phyloP scores from a whole-genome alignment of 371 early-diverging fungal genomes.

The Smittium mucronatum region DNA sequence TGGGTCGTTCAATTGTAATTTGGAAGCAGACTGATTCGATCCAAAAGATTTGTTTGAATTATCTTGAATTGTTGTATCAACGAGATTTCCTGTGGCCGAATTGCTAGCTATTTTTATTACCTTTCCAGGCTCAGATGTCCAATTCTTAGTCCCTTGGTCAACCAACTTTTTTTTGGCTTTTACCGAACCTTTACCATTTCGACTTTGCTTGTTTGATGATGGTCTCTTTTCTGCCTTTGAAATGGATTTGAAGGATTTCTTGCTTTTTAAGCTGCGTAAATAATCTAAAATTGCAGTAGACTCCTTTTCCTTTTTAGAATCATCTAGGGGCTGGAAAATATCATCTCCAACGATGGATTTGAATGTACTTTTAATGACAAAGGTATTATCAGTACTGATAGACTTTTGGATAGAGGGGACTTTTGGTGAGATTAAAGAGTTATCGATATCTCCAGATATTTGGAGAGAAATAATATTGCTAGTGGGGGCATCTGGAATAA shows the following conservation, averaged over 20 bases:
- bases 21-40: neutral
- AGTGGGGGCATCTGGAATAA: neutral
- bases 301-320: neutral
- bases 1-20: neutral
- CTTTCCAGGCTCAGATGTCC: neutral
- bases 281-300: neutral
- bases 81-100: neutral
- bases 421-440: too few species aligned
- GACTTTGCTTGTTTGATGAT: neutral
- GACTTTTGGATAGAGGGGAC: neutral
- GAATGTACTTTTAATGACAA: neutral
- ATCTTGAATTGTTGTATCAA: neutral
- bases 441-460: neutral
- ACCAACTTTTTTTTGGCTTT: neutral
- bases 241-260: neutral
- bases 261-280: neutral
- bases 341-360: neutral
- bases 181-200: neutral
- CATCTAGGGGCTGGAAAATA: neutral
- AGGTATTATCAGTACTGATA: neutral
- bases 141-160: neutral
- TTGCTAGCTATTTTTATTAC: neutral
- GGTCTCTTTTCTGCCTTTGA: neutral
- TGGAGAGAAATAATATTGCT: neutral
- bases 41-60: neutral